phyloP scores from a whole-genome alignment of 208 protist genomes.

The Porcisia deanei region DNA sequence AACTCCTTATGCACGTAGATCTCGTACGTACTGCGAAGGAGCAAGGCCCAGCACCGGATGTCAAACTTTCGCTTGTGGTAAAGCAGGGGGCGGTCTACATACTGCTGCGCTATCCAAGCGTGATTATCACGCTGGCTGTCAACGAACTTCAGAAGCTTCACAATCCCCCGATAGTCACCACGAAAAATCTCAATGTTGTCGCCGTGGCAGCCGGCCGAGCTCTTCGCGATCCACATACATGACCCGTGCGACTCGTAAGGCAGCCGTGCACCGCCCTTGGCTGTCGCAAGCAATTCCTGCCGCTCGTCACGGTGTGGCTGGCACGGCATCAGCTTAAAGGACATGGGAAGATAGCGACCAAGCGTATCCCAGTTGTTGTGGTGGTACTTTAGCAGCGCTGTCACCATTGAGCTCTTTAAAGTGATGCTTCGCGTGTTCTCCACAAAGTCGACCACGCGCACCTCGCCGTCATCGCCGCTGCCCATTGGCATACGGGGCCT shows the following conservation, averaged over 20 bases:
- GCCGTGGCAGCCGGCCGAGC: slow-evolving; percentile 75
- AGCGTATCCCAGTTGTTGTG: slow-evolving; percentile 52
- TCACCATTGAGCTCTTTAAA: slow-evolving; percentile 80
- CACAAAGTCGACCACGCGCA: slow-evolving; percentile 67
- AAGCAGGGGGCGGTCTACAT: slow-evolving; percentile 86
- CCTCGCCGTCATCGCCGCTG: slow-evolving; percentile 40
- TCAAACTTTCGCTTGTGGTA: slow-evolving; percentile 90
- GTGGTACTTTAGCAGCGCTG: slow-evolving; percentile 69
- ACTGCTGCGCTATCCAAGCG: slow-evolving; percentile 81
- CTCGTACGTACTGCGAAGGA: slow-evolving; percentile 51
- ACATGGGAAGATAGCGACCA: slow-evolving; percentile 61
- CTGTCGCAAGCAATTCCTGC: slow-evolving; percentile 37
- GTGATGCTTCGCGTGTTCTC: slow-evolving; percentile 74
- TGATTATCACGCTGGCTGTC: slow-evolving; percentile 27
- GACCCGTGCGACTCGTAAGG: background rate
- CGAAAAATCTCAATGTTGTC: slow-evolving; percentile 79
- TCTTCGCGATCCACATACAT: slow-evolving; percentile 80
- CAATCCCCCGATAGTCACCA: slow-evolving; percentile 44
- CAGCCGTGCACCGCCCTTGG: slow-evolving; percentile 8
- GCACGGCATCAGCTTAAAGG: slow-evolving; percentile 61
- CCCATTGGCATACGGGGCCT: slow-evolving; percentile 57
- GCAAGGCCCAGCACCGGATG: slow-evolving; percentile 83
- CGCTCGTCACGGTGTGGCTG: slow-evolving; percentile 54
- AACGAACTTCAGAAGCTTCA: slow-evolving; percentile 49
- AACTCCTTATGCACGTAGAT: slow-evolving; percentile 78